Evolutionary conservation across 106 monocot genomes (phyloP).

Genomic region (Dendrobium catenatum): DNA sequence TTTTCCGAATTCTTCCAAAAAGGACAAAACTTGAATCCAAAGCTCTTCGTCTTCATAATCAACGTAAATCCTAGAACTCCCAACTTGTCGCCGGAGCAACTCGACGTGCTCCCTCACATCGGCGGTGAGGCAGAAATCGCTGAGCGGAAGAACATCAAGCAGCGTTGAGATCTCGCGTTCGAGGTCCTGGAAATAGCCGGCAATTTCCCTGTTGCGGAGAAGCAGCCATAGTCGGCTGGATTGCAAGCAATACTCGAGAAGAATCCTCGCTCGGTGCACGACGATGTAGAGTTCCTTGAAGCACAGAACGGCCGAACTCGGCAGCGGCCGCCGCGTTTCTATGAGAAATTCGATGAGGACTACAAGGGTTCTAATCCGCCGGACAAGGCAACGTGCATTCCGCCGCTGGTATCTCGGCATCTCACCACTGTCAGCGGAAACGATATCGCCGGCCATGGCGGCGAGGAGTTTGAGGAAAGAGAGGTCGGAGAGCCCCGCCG

Average conservation of each 20-base stretch:
- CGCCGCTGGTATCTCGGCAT: conserved; percentile 25
- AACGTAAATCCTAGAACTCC: conserved; percentile 18
- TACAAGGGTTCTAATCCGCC: conserved; percentile 29
- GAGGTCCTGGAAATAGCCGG: conserved; percentile 66
- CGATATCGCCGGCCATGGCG: conserved; percentile 21
- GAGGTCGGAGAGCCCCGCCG: background rate
- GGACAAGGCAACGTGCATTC: conserved; percentile 40
- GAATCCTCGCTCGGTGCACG: conserved; percentile 44
- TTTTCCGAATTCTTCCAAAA: conserved; percentile 36
- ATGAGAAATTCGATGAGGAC: conserved; percentile 37
- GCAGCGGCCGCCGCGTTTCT: background rate
- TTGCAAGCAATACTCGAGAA: conserved; percentile 67
- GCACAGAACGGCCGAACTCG: conserved; percentile 44
- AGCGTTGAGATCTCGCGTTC: conserved; percentile 60
- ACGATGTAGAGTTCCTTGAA: conserved; percentile 85
- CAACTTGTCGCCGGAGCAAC: conserved; percentile 35
- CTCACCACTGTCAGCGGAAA: conserved; percentile 1
- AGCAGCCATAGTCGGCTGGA: conserved; percentile 60
- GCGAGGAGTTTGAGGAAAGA: conserved; percentile 36
- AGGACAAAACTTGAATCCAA: conserved; percentile 27
- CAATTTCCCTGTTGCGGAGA: conserved; percentile 34
- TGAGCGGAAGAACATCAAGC: conserved; percentile 69
- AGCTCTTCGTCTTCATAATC: conserved; percentile 46
- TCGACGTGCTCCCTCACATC: conserved; percentile 54
- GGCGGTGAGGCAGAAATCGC: conserved; percentile 19